phyloP scores from a whole-genome alignment of 768 basidiomycete genomes.

The Phallus indusiatus region DNA sequence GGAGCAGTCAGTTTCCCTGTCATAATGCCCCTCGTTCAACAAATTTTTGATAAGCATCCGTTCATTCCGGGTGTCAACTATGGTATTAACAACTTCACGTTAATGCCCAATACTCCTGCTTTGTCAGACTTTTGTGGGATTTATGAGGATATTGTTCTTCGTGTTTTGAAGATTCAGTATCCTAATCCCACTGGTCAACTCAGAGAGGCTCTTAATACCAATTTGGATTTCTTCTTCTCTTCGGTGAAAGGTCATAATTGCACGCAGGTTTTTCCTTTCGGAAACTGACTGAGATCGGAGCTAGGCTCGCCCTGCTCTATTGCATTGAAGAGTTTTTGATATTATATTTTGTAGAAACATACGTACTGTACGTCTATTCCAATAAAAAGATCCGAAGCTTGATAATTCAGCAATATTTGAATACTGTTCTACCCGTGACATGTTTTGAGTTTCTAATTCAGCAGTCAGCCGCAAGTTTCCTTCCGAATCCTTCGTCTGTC shows the following conservation, averaged over 20 bases:
- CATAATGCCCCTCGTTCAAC: neutral
- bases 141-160: neutral
- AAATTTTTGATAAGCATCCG: neutral
- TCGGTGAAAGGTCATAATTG: neutral
- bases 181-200: conserved; percentile 7
- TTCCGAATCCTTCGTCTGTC: no score
- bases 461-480: no score
- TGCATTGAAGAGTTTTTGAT: no score
- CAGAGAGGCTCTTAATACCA: conserved; percentile 2
- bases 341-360: no score
- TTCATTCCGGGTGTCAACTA: conserved; percentile 3
- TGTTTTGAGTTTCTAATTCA: no score
- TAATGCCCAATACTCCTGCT: neutral
- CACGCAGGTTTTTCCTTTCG: neutral
- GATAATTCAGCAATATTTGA: no score
- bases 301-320: no score
- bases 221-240: conserved; percentile 3
- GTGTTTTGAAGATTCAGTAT: neutral
- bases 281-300: neutral
- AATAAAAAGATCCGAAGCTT: no score
- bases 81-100: neutral
- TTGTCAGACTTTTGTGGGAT: neutral
- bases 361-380: no score
- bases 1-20: neutral
- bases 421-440: no score